phyloP scores from a whole-genome alignment of 177 flowering plant species.

The Vitis hybrid region DNA sequence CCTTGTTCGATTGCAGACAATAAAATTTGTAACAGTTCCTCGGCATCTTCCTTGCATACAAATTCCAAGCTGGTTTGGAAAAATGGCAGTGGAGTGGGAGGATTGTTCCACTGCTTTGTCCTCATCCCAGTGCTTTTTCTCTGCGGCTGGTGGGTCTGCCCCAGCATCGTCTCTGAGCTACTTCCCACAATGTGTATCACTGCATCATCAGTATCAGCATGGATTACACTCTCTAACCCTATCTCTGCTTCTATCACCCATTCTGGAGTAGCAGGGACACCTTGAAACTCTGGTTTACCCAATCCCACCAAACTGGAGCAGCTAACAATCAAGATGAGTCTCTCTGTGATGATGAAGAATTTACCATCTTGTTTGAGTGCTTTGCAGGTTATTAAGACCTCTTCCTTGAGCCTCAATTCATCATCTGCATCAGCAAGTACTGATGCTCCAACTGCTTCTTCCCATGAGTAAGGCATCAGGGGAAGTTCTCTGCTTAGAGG shows the following conservation, averaged over 20 bases:
- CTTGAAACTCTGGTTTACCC: slow-evolving; percentile 61
- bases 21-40: slow-evolving; percentile 47
- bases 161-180: slow-evolving; percentile 43
- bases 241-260: slow-evolving; percentile 72
- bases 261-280: slow-evolving; percentile 63
- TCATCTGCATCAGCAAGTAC: slow-evolving; percentile 58
- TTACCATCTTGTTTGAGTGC: slow-evolving; percentile 66
- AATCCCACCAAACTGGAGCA: slow-evolving; percentile 60
- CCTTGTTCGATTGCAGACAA: slow-evolving; percentile 52
- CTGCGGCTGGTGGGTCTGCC: slow-evolving; percentile 38
- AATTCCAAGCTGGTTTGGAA: slow-evolving; percentile 66
- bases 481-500: slow-evolving; percentile 67
- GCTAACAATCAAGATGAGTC: slow-evolving; percentile 53
- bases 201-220: slow-evolving; percentile 50
- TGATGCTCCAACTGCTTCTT: slow-evolving; percentile 82
- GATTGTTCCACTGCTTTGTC: slow-evolving; percentile 39
- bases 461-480: slow-evolving; percentile 85
- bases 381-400: slow-evolving; percentile 64
- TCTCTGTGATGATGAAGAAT: slow-evolving; percentile 62
- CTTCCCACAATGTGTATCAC: slow-evolving; percentile 79
- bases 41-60: slow-evolving; percentile 52
- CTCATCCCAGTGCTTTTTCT: slow-evolving; percentile 33
- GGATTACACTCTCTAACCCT: slow-evolving; percentile 68
- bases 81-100: slow-evolving; percentile 52
- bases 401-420: slow-evolving; percentile 50